A percentile compares a stretch with the other conserved stretches of the same genome.
Evolutionary conservation across 768 basidiomycete species (phyloP).

Genomic region (Mycena latifolia): DNA sequence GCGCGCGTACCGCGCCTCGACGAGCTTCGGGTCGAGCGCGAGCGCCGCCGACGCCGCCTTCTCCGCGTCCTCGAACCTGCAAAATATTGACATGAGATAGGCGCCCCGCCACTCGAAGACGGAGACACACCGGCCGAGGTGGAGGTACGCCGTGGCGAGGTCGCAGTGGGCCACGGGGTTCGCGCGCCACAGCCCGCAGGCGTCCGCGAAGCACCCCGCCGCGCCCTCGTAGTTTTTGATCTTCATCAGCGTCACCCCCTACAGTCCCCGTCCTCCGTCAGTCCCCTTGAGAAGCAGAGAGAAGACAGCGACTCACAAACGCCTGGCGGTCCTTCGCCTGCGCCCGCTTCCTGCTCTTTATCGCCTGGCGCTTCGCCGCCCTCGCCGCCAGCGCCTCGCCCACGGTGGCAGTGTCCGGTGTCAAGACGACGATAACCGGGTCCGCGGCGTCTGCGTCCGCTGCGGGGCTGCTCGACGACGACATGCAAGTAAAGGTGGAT

Average conservation of each 20-base stretch:
- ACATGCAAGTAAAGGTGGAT: no score
- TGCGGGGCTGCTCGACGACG: slow-evolving; percentile 17
- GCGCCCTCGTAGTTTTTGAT: slow-evolving; percentile 35
- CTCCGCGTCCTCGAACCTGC: slow-evolving; percentile 33
- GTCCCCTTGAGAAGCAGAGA: no score
- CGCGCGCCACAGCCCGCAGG: slow-evolving; percentile 28
- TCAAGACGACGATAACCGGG: slow-evolving; percentile 34
- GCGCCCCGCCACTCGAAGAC: neutral
- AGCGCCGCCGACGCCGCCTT: slow-evolving; percentile 26
- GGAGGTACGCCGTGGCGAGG: slow-evolving; percentile 35
- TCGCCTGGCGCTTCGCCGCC: slow-evolving; percentile 23
- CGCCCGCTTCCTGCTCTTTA: neutral
- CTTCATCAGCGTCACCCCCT: slow-evolving; percentile 35
- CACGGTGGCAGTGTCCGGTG: slow-evolving; percentile 32
- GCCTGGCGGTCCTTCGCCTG: slow-evolving; percentile 17
- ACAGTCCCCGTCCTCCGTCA: neutral
- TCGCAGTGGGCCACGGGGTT: slow-evolving; percentile 34
- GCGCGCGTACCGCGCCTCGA: slow-evolving; percentile 35
- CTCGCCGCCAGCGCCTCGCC: slow-evolving; percentile 28
- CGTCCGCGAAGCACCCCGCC: slow-evolving; percentile 26
- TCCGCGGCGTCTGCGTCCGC: slow-evolving; percentile 9
- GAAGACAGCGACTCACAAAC: slow-evolving; percentile 18
- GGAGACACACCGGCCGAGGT: slow-evolving; percentile 30
- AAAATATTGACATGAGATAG: neutral
- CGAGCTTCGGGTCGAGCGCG: slow-evolving; percentile 33